Evolutionary conservation across 768 basidiomycete genomes (phyloP).

Genomic region (Termitomyces sp.): DNA sequence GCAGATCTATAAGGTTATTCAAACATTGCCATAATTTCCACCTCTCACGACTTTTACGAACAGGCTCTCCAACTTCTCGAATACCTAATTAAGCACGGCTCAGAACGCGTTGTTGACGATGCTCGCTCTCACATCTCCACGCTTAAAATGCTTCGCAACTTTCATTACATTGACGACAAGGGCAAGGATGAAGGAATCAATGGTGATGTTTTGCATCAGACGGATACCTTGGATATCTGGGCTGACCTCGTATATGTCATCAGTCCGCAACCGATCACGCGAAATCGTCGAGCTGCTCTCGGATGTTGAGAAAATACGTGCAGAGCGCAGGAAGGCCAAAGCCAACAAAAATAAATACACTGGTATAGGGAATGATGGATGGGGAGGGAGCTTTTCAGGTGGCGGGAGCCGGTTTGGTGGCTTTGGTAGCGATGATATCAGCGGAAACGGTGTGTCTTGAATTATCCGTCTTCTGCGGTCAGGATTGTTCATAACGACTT

Average conservation of each 20-base stretch:
- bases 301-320: constrained; percentile 87
- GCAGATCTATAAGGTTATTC: constrained; percentile 88
- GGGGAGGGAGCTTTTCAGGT: constrained; percentile 48
- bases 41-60: not conserved
- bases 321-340: constrained; percentile 90
- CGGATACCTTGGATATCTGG: not conserved
- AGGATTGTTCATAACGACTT: not conserved
- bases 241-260: constrained; percentile 8
- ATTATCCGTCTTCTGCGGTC: not conserved
- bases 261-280: constrained; percentile 91
- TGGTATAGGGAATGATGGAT: constrained; percentile 80
- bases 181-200: constrained; percentile 98
- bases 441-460: constrained; percentile 12
- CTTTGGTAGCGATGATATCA: constrained; percentile 31
- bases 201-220: constrained; percentile 36
- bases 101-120: constrained; percentile 97
- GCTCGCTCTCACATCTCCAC: constrained; percentile 92
- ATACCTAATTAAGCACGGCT: constrained; percentile 95
- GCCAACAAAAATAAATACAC: constrained; percentile 83
- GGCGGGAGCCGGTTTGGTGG: constrained; percentile 48
- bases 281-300: constrained; percentile 89
- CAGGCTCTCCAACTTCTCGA: constrained; percentile 91
- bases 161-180: constrained; percentile 98
- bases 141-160: constrained; percentile 95
- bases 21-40: not conserved